These are phyloP conservation scores for Rutidosis leptorrhynchoides DNA, from an alignment of 129 eudicot species.

Conservation along the genomic window DNA sequence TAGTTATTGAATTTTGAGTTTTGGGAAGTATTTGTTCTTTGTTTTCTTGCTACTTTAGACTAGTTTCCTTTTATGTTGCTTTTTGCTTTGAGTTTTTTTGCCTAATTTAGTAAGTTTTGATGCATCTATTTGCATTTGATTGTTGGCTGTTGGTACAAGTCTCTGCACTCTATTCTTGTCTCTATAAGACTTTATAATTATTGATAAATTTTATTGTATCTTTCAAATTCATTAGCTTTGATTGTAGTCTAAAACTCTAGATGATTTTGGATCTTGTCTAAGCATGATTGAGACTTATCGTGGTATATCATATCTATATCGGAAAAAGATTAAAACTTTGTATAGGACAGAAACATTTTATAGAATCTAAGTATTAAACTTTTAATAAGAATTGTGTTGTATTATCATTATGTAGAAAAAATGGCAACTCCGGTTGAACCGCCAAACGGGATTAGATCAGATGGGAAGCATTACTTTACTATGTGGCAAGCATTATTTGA, in stretches of 20 bases:
- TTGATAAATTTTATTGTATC: too few relatives aligned
- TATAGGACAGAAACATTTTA: constrained; percentile 3
- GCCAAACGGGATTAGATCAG: constrained; percentile 56
- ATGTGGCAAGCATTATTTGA: constrained; percentile 85
- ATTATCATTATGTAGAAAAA: constrained; percentile 3
- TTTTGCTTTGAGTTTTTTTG: neutral
- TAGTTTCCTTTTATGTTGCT: neutral
- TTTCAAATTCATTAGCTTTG: neutral
- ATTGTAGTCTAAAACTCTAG: neutral
- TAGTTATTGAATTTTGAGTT: neutral
- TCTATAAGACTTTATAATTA: neutral
- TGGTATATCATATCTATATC: neutral
- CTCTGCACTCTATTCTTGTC: neutral
- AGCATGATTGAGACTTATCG: neutral
- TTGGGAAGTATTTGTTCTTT: neutral
- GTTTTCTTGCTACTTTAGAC: neutral
- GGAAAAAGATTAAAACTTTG: neutral
- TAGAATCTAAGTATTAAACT: neutral
- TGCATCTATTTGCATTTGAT: neutral
- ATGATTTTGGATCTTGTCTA: neutral
- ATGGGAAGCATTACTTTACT: constrained; percentile 71
- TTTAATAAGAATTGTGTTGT: neutral
- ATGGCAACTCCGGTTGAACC: constrained; percentile 92
- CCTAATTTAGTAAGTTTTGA: neutral
- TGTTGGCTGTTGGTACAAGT: neutral